Base-by-base conservation (phyloP, 2,329 filamentous ascomycete species). In the Ceratocystiopsis sp. region DNA sequence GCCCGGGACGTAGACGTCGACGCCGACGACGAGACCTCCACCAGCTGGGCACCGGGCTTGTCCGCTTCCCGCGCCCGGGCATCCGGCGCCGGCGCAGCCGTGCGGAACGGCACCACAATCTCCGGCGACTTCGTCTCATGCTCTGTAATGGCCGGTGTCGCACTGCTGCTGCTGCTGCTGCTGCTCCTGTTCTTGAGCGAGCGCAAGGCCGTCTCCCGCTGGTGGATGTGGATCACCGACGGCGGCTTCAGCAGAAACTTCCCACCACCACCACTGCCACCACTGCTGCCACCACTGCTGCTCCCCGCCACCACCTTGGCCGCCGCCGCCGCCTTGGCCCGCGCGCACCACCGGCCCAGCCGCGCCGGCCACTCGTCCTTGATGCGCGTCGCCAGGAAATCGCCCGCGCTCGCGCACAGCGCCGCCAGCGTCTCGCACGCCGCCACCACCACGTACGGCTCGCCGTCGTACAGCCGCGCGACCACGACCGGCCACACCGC, bases 401-500 rank as follows among this genome's bases (percentile, higher is more conserved):
- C 78, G 0, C 86, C 84, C 0, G 84, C 84, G 39, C 73, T 66
- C 44, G 65, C 63, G 55, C 84, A 93, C 45, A 95, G 68, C 12
- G 70, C 64, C 2, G 65, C 65, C 3, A 96, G 65, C 0, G 84
- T 73, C 14, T 76, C 68, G 46, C 84, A 77, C 7, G 85, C 78
- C 15, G 78, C 74, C 10, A 80, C 70, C 3, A 73, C 71, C 11
- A 95, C 73, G 54, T 77, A 81, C 0, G 73, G 63, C 57, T 85
- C 78, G 4, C 61, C 50, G 49, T 85, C 82, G 50, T 76, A 72
- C 7, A 85, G 64, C 19, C 78, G 69, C n/a, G 69, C 66, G 2
- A 80, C 63, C 6, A 94, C 64, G 8, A 93, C 80, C 0, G 87
- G 86, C 89, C 89, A 98, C 9, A 96, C 66, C 3, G 81, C 79